Evolutionary conservation across 2,329 filamentous ascomycete genomes (phyloP), one percentile per base, ranked within the genome.

Genomic region (Claviceps humidiphila): DNA sequence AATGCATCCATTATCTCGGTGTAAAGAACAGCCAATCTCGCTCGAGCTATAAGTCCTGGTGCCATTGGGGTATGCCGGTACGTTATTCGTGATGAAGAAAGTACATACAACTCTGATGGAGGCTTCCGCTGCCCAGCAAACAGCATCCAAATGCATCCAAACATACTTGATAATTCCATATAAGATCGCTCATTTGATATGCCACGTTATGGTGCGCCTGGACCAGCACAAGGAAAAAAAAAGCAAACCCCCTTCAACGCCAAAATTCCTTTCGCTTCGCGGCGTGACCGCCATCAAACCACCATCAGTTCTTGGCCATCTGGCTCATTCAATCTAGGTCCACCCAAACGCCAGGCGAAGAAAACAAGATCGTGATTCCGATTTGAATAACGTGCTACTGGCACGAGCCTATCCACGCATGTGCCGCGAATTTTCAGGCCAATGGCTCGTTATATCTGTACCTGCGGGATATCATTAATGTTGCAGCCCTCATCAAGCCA

Each of bases 401-500:
- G 30, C 30, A 34, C 30, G 30, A 34, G 30, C 4, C 30, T 34
- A 34, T 34, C 9, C 30, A 34, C 9, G 30, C 9, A 11, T 34
- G 9, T 34, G 30, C 30, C 30, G 30, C 4, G 30, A 11, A 34
- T 11, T 34, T 3, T 11, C 4, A 34, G 30, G 9, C 30, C 30
- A 34, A 11, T 34, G 16, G 16, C 42, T 22, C 22, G 22, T 53
- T 62, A 71, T 59, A 49, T 60, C 53, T 67, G 65, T 22, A 68
- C 63, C 49, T 66, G 63, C 2, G 89, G 88, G 51, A 95, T 76
- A 58, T 81, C 84, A 44, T 79, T 79, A 67, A 87, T 75, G 58
- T 83, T 82, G 40, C 83, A 87, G 53, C 85, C 85, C 54, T 83
- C 81, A 51, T 78, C 75, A 51, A 91, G 75, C 81, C 88, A 91